Conservation (phyloP, 306 rosid species). For the Chamaecrista fasciculata region DNA sequence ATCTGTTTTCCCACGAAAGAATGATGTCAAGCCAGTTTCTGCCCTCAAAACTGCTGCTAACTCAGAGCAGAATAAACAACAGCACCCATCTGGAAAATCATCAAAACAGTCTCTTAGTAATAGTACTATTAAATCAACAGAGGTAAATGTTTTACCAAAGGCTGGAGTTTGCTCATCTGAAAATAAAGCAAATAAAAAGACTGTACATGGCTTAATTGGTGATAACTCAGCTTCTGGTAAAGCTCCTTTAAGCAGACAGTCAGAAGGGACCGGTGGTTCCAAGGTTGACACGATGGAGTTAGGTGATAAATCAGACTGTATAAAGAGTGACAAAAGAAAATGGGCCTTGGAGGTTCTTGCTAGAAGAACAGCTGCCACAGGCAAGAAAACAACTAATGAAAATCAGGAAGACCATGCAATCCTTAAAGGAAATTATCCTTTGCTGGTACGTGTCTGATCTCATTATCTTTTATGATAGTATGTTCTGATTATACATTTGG, state of each 20-base stretch:
- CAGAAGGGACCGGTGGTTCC: conserved; percentile 46
- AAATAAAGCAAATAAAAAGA: conserved; percentile 42
- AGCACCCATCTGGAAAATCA: conserved; percentile 36
- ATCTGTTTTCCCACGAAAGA: conserved; percentile 87
- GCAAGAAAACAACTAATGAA: conserved; percentile 44
- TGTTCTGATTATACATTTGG: conserved; percentile 29
- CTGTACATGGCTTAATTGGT: conserved; percentile 36
- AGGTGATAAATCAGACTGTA: conserved; percentile 45
- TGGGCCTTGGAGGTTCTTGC: conserved; percentile 98
- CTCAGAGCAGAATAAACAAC: conserved; percentile 53
- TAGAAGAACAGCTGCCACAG: conserved; percentile 60
- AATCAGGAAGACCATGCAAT: conserved; percentile 52
- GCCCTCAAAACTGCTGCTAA: conserved; percentile 49
- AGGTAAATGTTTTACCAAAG: conserved; percentile 40
- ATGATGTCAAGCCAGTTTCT: conserved; percentile 76
- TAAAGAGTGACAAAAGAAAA: conserved; percentile 75
- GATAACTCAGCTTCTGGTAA: conserved; percentile 45
- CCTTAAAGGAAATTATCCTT: conserved; percentile 79
- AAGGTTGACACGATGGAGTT: conserved; percentile 46
- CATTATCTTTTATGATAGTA: conserved; percentile 15
- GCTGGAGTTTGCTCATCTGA: conserved; percentile 38
- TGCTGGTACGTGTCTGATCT: conserved; percentile 65
- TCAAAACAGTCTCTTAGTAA: conserved; percentile 37
- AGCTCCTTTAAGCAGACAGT: conserved; percentile 36
- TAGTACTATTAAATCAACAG: conserved; percentile 37